Conservation (phyloP, 305 asterid species). For the Fraxinus angustifolia region DNA sequence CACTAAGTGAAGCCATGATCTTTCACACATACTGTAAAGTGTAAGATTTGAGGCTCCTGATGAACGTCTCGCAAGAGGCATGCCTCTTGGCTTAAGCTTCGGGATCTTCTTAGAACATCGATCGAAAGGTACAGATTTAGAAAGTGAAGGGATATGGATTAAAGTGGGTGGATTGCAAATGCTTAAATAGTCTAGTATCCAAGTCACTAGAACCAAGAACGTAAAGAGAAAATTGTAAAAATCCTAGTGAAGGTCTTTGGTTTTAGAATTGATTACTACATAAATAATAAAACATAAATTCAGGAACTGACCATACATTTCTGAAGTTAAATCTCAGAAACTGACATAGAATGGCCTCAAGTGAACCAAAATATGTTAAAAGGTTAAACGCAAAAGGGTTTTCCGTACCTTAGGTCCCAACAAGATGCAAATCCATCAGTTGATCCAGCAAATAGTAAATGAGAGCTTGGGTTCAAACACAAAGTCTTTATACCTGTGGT, state of each 20-base stretch:
- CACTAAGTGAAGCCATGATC: not conserved
- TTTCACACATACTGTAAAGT: not conserved
- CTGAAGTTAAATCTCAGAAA: not conserved
- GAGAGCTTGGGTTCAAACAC: constrained; percentile 61
- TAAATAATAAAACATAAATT: not conserved
- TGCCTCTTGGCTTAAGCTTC: not conserved
- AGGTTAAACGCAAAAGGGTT: not conserved
- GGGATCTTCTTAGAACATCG: not conserved
- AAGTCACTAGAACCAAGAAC: not conserved
- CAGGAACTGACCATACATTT: not conserved
- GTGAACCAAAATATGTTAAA: not conserved
- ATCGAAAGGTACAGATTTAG: not conserved
- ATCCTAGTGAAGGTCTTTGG: not conserved
- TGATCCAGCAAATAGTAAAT: constrained; percentile 71
- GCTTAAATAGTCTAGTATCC: not conserved
- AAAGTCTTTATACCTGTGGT: constrained; percentile 59
- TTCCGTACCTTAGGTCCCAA: constrained; percentile 80
- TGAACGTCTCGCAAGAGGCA: not conserved
- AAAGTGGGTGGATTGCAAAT: not conserved
- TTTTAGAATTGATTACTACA: not conserved
- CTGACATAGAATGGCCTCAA: not conserved
- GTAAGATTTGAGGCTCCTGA: not conserved
- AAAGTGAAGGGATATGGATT: not conserved
- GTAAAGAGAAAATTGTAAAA: not conserved
- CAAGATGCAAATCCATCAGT: constrained; percentile 74